Evolutionary conservation across 306 rosid genomes (phyloP).

Genomic region (Trichosanthes cucumerina): DNA sequence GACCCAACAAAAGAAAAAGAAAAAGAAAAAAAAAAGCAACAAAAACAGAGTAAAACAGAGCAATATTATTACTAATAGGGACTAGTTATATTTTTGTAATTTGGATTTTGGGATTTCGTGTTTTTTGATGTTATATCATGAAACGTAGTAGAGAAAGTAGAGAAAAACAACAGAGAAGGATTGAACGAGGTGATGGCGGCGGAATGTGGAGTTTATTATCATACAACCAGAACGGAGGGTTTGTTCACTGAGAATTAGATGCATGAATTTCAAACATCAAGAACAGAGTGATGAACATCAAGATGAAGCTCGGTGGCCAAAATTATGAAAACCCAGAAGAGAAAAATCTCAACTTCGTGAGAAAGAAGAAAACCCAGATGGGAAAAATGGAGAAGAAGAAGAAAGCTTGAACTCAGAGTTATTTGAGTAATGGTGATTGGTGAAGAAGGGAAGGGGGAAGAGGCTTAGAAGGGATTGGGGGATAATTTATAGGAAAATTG

Average conservation of each 20-base stretch:
- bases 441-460: constrained; percentile 25
- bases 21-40: constrained; percentile 17
- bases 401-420: neutral
- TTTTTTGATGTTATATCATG: constrained; percentile 31
- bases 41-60: constrained; percentile 25
- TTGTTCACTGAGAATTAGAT: constrained; percentile 72
- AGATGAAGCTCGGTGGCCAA: neutral
- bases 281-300: constrained; percentile 48
- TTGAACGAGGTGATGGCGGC: constrained; percentile 96
- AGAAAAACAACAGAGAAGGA: constrained; percentile 97
- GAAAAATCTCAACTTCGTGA: neutral
- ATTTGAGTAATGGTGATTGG: neutral
- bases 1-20: neutral
- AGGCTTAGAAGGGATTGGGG: constrained; percentile 3
- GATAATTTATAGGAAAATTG: constrained; percentile 45
- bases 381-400: constrained; percentile 4
- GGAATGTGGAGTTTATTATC: constrained; percentile 72
- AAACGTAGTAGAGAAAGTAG: constrained; percentile 86
- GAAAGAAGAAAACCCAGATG: neutral
- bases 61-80: neutral
- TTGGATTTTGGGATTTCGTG: neutral
- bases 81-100: neutral
- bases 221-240: constrained; percentile 65
- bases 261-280: constrained; percentile 92
- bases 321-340: neutral